Evolutionary conservation across 441 rosid species (phyloP), one percentile per base, ranked within the genome.

Genomic region (Croton laevigatus): DNA sequence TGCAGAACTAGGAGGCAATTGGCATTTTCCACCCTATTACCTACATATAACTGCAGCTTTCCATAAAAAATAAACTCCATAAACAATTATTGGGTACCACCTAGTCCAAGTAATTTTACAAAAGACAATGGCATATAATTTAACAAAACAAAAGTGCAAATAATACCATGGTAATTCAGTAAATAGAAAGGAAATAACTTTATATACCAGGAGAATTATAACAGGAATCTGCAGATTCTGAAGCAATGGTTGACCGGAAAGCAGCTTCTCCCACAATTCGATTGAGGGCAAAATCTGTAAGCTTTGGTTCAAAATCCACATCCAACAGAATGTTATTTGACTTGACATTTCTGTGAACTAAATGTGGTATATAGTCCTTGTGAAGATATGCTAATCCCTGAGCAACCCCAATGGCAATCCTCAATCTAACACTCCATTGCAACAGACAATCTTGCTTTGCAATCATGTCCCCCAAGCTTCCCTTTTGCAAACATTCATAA

Each of bases 371-470:
- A 57, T 92, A 91, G 58, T 90, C 90, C 57, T 87, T 90, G 83
- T 94, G 98, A 90, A 94, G 89, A 45, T 91, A 89, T 64, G 86
- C 83, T 59, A 94, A 79, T 32, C 97, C 98, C 74, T 85, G 91
- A 4, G 97, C 97, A 63, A 93, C 89, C 59, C 97, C 98, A 16
- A 81, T 69, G 45, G 97, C 97, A 72, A 91, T 83, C 81, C 80
- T 84, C 80, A 94, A 74, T 78, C 97, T 84, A 14, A 74, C 84
- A 40, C 81, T 73, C 95, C 97, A 91, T 44, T 72, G 84, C 75
- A 94, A 66, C 74, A 81, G 77, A 63, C 76, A 81, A 73, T 82
- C 88, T 58, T 78, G 74, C 46, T 84, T 89, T 66, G 88, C 84
- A 87, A 96, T 88, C 59, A 87, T 67, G 76, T 94, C 97, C 36